Evolutionary conservation across 2,329 filamentous ascomycete genomes (phyloP).

Genomic region (Clonostachys byssicola): DNA sequence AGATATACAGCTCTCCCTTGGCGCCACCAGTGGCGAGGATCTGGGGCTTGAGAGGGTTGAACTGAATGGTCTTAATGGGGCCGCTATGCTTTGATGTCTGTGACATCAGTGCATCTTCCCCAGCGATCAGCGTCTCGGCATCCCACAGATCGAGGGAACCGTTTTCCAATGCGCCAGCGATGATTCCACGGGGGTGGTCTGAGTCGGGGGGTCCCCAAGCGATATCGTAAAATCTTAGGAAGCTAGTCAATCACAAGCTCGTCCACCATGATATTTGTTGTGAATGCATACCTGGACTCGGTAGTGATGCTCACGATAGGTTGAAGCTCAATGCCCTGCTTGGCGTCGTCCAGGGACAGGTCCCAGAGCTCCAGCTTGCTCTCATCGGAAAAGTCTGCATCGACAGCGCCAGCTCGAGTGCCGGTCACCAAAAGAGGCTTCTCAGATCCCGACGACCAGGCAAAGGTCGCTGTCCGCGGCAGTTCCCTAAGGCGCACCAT

Average conservation of each 20-base stretch:
- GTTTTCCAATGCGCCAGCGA: slow-evolving; percentile 93
- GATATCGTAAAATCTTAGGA: slow-evolving; percentile 85
- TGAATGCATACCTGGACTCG: slow-evolving; percentile 70
- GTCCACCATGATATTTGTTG: no score
- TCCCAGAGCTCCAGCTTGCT: slow-evolving; percentile 97
- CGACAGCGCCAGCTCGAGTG: slow-evolving; percentile 90
- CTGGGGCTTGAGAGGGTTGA: slow-evolving; percentile 89
- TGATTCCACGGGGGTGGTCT: slow-evolving; percentile 78
- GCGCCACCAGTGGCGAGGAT: slow-evolving; percentile 88
- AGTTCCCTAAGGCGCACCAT: slow-evolving; percentile 99
- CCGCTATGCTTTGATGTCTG: slow-evolving; percentile 87
- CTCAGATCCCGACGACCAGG: slow-evolving; percentile 82
- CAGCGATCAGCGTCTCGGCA: slow-evolving; percentile 62
- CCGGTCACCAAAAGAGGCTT: slow-evolving; percentile 86
- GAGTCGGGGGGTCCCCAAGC: slow-evolving; percentile 85
- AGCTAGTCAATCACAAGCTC: no score
- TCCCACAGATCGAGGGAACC: slow-evolving; percentile 93
- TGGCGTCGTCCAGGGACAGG: slow-evolving; percentile 72
- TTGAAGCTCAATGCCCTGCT: slow-evolving; percentile 77
- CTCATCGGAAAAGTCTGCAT: slow-evolving; percentile 96
- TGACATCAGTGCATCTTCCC: slow-evolving; percentile 74
- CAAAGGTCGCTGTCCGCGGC: slow-evolving; percentile 92
- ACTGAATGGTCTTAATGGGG: slow-evolving; percentile 90
- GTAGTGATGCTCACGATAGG: slow-evolving; percentile 79
- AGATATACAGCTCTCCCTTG: slow-evolving; percentile 94